Base-by-base conservation (phyloP, 805 yeast species). In the Candida corydali region DNA sequence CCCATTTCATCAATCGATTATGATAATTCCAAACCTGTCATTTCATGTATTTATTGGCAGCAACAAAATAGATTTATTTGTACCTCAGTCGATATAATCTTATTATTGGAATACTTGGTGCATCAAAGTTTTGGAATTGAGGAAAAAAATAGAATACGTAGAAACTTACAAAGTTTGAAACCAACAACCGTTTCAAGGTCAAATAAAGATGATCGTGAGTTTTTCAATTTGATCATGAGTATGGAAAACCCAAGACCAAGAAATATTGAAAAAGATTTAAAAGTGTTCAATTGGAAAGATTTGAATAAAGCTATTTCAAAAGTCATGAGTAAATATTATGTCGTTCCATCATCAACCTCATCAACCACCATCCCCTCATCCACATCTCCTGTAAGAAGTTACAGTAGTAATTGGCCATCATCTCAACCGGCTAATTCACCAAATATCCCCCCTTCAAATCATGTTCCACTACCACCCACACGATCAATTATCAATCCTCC, bases 211-310 rank as follows among this genome's bases (percentile, higher is more conserved):
- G 50, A 49, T 38, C 47, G 46, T 34, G 61, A 51, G 45, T 59
- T 61, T 42, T 61, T 61, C 40, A 52, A 54, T 30, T 25, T 70
- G 34, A 69, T 81, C 25, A 81, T 81, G 86, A 57, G 67, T 22
- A 80, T 73, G 64, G 73, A 73, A 19, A 67, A 67, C 38, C 87
- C 87, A 2, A 65, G 76, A 44, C 87, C 87, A 4, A 60, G 87
- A 28, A 79, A 78, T 44, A 81, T 81, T 30, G 86, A 78, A 47
- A 81, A 81, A 52, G 84, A 80, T 50, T 72, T 81, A 41, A 81
- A 81, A 50, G 85, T 81, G 3, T 76, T 81, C 47, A 62, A 64
- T 17, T 81, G 87, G 87, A 49, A 52, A 15, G 64, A 69, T 29
- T 56, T 81, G 17, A 70, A 63, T 26, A 64, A 58, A 20, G 86